Base-by-base conservation (phyloP, 2,329 filamentous ascomycete species). In the Colletotrichum gloeosporioides region DNA sequence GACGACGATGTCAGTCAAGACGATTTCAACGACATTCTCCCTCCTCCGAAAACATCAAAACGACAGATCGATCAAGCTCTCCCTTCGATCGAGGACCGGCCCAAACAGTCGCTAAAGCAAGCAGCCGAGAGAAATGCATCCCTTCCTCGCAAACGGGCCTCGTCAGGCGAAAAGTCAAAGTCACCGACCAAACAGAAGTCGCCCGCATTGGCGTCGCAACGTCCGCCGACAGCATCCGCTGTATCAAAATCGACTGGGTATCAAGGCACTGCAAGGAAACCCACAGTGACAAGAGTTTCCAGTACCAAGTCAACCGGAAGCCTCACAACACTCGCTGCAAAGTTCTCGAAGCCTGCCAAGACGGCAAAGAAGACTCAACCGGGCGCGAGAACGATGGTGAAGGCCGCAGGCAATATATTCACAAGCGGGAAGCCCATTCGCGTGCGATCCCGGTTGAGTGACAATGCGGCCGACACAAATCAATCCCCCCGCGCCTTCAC, bases 331-430 rank as follows among this genome's bases (percentile, higher is more conserved):
- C 13, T 57, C n/a, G 32, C 39, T n/a, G 22, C 36, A 16, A 49
- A 61, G 55, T 81, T 81, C 32, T 81, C 81, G 57, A 80, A 79
- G 67, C 80, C 79, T 57, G 71, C 79, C 77, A 72, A 82, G 73
- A 71, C 77, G 73, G 34, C 79, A 71, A 55, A 39, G 70, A 29
- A 72, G 64, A 31, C 66, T 29, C 55, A 78, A 34, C 62, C 49
- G 13, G 25, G 36, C 69, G 32, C 66, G 18, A 77, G 70, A 18
- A 76, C 34, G 25, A 76, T 76, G 65, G 29, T 74, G 6, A 69
- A 49, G 12, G 61, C 66, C 16, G 31, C 13, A 12, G 77, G 72
- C 16, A 91, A 90, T 73, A 85, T 91, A 2, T 91, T 91, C 64
- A 77, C 81, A 8, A 83, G 83, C 12, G 89, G 89, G 3, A 88